Percentiles rank a stretch among this genome's conserved stretches.
phyloP scores from a whole-genome alignment of 2,329 filamentous ascomycete species.

The Atkinsonella texensis region DNA sequence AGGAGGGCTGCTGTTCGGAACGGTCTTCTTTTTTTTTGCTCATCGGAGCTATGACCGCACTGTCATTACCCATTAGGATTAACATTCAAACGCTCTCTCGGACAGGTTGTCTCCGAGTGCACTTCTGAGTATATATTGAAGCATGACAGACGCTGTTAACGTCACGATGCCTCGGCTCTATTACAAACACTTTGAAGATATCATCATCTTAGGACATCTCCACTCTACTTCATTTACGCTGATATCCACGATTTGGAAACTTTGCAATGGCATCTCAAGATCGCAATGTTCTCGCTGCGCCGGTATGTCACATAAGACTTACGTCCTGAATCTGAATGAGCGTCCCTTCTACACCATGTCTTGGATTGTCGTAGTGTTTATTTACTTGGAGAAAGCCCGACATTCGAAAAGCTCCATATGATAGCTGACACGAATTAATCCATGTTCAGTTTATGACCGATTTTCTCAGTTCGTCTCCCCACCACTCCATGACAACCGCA shows the following conservation, averaged over 20 bases:
- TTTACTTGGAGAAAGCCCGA: not conserved
- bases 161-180: not conserved
- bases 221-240: not conserved
- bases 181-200: not conserved
- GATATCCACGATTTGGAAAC: not conserved
- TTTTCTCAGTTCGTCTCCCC: slow-evolving; percentile 80
- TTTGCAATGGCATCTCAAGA: not conserved
- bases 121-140: not conserved
- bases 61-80: too few relatives aligned
- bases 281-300: slow-evolving; percentile 52
- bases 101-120: not conserved
- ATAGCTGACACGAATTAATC: slow-evolving; percentile 20
- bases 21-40: too few relatives aligned
- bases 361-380: not conserved
- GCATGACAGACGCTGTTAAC: not conserved
- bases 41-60: too few relatives aligned
- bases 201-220: not conserved
- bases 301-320: slow-evolving; percentile 35
- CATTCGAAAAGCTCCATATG: not conserved
- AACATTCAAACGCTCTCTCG: too few relatives aligned
- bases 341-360: not conserved
- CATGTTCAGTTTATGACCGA: slow-evolving; percentile 73
- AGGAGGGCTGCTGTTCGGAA: too few relatives aligned
- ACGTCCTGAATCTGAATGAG: slow-evolving; percentile 4
- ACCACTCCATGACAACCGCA: not conserved